Evolutionary conservation across 345 rosid genomes (phyloP).

Genomic region (Hypericum androsaemum): DNA sequence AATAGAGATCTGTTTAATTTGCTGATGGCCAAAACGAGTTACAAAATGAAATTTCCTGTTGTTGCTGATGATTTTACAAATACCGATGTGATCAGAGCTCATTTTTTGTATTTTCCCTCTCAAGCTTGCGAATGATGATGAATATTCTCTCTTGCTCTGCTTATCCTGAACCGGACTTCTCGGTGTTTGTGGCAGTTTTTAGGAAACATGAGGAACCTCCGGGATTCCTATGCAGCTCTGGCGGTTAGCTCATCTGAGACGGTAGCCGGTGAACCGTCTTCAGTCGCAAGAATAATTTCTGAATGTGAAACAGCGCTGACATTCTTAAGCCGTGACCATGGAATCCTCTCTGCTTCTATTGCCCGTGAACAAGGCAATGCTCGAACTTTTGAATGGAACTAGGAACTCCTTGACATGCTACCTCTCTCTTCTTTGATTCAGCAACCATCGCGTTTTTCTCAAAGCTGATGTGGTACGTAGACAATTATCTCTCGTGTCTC

Average conservation of each 20-base stretch:
- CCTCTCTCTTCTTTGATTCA: too few relatives aligned
- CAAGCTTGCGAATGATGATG: too few relatives aligned
- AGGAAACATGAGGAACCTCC: conserved; percentile 86
- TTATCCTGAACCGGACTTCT: neutral
- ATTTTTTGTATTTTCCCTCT: too few relatives aligned
- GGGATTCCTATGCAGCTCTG: conserved; percentile 93
- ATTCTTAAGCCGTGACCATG: conserved; percentile 76
- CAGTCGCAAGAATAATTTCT: conserved; percentile 82
- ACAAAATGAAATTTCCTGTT: too few relatives aligned
- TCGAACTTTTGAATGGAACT: conserved; percentile 3
- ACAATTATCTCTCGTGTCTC: too few relatives aligned
- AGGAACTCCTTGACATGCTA: too few relatives aligned
- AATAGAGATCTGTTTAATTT: too few relatives aligned
- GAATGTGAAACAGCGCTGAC: conserved; percentile 85
- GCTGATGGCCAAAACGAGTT: too few relatives aligned
- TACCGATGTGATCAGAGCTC: too few relatives aligned
- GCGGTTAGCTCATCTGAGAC: conserved; percentile 79
- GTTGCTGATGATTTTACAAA: too few relatives aligned
- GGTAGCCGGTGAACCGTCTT: conserved; percentile 70
- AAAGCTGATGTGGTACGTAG: too few relatives aligned
- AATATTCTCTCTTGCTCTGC: neutral
- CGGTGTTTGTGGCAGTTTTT: conserved; percentile 49
- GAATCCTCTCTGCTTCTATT: conserved; percentile 81
- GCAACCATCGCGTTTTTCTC: too few relatives aligned
- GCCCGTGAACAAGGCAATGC: conserved; percentile 49